Evolutionary conservation across 116 monocot species (phyloP), one percentile per base, ranked within the genome.

Genomic region (Dioscorea cayenensis): DNA sequence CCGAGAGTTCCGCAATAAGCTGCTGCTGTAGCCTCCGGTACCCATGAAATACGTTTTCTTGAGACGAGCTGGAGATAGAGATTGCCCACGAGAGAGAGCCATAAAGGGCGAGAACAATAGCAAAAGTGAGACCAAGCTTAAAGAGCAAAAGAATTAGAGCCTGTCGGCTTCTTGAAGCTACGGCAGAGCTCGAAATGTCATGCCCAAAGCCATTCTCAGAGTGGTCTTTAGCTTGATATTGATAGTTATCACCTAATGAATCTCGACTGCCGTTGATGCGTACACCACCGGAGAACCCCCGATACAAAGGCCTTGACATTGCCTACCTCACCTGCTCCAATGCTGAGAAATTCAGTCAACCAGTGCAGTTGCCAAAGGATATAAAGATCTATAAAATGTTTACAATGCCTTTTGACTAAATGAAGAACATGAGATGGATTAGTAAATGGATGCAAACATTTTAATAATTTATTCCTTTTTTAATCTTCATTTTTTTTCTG

Each of bases 1-100:
- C 81, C 22, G 80, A 66, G 6, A 94, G 80, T 72, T 94, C 94
- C 5, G 78, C 66, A 18, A 94, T 69, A 1, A 94, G 78, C 77
- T 90, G 84, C 73, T 90, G 82, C 73, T 90, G 94, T 16, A 94
- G 82, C 29, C 84, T 70, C 28, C 84, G 79, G 77, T 88, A 90
- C 60, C 84, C 78, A n/a, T 64, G 73, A 69, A 80, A 70, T 50
- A 85, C 77, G 60, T 67, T 82, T 22, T 77, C 76, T 9, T 71
- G 49, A 1, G 82, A 66, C 14, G 78, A 71, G 22, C 72, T 70
- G 61, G 93, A 85, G 43, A 87, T 75, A 67, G 90, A 85, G 37
- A 87, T 67, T 36, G 84, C 75, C 90, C 90, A 89, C 72, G 81
- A 87, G 36, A 94, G 81, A 17, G 93, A 94, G 32, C 80, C 75